Conservation (phyloP, 345 rosid genomes). For the Acer negundo region DNA sequence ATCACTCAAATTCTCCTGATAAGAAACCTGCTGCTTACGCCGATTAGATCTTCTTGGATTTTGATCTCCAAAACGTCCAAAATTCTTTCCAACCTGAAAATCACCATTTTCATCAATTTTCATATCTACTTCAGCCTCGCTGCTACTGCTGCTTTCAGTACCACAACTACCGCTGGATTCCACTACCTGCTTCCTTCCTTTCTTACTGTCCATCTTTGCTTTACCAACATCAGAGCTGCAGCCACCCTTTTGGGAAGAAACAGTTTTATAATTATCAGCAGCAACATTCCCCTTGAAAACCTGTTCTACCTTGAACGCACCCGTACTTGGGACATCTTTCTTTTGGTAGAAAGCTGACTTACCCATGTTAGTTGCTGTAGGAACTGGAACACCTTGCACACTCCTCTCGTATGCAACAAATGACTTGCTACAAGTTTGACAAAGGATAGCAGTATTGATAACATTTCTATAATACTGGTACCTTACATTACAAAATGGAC, state of each 20-base stretch:
- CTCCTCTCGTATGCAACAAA: conserved; percentile 51
- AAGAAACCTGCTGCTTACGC: conserved; percentile 63
- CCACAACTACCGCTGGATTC: conserved; percentile 62
- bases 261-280: conserved; percentile 30
- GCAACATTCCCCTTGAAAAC: conserved; percentile 35
- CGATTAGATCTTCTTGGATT: conserved; percentile 66
- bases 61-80: conserved; percentile 36
- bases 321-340: conserved; percentile 44
- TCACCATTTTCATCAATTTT: conserved; percentile 39
- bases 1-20: conserved; percentile 62
- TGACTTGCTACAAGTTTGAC: conserved; percentile 53
- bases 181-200: conserved; percentile 43
- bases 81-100: conserved; percentile 30
- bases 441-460: conserved; percentile 39
- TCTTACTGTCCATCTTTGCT: conserved; percentile 46
- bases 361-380: conserved; percentile 25
- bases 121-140: conserved; percentile 42
- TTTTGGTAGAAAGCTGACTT: conserved; percentile 43
- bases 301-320: conserved; percentile 42
- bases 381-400: conserved; percentile 37
- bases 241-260: conserved; percentile 27
- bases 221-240: conserved; percentile 29
- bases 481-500: conserved; percentile 61
- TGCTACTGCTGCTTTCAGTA: conserved; percentile 42
- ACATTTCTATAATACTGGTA: conserved; percentile 45